These are phyloP conservation scores for Trichoderma citrinoviride DNA, from an alignment of 2,329 filamentous ascomycete genomes.

Conservation along the genomic window DNA sequence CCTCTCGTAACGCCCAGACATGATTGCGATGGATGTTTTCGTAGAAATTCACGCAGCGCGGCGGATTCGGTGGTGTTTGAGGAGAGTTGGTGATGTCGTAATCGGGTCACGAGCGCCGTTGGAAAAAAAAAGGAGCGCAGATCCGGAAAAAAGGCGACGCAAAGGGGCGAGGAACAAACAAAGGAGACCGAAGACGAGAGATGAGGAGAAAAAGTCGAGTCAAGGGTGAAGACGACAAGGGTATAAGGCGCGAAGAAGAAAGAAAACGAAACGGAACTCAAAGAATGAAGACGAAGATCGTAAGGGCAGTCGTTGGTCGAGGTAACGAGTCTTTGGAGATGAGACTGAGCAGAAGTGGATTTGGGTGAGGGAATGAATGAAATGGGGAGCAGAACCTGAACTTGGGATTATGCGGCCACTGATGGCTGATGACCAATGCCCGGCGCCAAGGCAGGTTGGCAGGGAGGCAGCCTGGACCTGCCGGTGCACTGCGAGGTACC, in stretches of 20 bases:
- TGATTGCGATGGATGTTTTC: slow-evolving; percentile 32
- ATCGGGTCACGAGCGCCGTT: slow-evolving; percentile 16
- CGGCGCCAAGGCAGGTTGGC: background rate
- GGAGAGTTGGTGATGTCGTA: slow-evolving; percentile 9
- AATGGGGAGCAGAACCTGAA: background rate
- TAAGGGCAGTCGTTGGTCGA: background rate
- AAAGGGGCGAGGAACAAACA: background rate
- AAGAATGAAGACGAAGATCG: background rate
- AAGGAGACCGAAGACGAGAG: background rate
- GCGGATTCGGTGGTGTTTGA: background rate
- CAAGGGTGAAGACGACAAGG: background rate
- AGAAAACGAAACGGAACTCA: background rate
- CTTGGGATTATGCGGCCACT: slow-evolving; percentile 18
- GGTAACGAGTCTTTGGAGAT: background rate
- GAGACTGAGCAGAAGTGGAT: slow-evolving; percentile 8
- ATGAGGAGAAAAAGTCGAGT: background rate
- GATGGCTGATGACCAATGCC: slow-evolving; percentile 21
- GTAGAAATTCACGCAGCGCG: slow-evolving; percentile 3
- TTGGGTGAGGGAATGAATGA: too few species aligned
- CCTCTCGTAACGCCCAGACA: slow-evolving; percentile 58
- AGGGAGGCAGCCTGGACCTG: slow-evolving; percentile 13
- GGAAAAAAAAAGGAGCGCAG: slow-evolving; percentile 7
- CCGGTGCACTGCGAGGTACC: slow-evolving; percentile 3
- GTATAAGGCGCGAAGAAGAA: background rate
- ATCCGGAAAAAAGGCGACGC: background rate